Percentiles rank a stretch among this genome's conserved stretches.
phyloP scores from a whole-genome alignment of 352 stramenopile species.

The Phytophthora cryptogea region DNA sequence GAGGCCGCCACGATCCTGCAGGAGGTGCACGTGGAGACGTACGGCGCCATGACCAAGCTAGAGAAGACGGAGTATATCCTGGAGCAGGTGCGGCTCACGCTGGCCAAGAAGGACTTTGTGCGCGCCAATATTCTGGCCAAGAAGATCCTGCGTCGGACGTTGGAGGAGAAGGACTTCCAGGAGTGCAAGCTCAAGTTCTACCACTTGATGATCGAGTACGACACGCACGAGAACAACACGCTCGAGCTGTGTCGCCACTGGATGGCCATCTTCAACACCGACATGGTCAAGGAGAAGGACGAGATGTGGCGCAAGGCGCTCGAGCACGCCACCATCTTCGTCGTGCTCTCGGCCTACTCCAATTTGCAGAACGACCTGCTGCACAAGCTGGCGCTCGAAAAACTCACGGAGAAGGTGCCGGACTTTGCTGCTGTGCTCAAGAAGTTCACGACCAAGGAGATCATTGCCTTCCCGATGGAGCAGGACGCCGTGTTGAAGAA shows the following conservation, averaged over 20 bases:
- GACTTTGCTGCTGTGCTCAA: conserved; percentile 69
- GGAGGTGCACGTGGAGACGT: conserved; percentile 98
- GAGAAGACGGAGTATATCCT: conserved; percentile 99
- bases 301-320: conserved; percentile 75
- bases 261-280: conserved; percentile 84
- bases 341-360: conserved; percentile 73
- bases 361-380: conserved; percentile 84
- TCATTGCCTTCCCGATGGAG: conserved; percentile 94
- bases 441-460: conserved; percentile 96
- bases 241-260: conserved; percentile 93
- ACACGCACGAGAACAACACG: conserved; percentile 95
- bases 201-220: conserved; percentile 95
- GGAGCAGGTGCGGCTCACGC: conserved; percentile 96
- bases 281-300: conserved; percentile 68
- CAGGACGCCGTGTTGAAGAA: conserved; percentile 86
- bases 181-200: conserved; percentile 98
- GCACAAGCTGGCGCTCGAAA: conserved; percentile 65
- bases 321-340: conserved; percentile 79
- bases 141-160: conserved; percentile 95
- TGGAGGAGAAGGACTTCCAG: conserved; percentile 95
- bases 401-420: conserved; percentile 64
- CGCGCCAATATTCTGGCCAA: conserved; percentile 95
- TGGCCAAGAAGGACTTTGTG: conserved; percentile 98
- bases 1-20: conserved; percentile 95
- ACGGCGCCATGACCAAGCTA: conserved; percentile 97